Evolutionary conservation across 225 moss, liverwort and hornwort species (phyloP).

Genomic region (Marchantia polymorpha): DNA sequence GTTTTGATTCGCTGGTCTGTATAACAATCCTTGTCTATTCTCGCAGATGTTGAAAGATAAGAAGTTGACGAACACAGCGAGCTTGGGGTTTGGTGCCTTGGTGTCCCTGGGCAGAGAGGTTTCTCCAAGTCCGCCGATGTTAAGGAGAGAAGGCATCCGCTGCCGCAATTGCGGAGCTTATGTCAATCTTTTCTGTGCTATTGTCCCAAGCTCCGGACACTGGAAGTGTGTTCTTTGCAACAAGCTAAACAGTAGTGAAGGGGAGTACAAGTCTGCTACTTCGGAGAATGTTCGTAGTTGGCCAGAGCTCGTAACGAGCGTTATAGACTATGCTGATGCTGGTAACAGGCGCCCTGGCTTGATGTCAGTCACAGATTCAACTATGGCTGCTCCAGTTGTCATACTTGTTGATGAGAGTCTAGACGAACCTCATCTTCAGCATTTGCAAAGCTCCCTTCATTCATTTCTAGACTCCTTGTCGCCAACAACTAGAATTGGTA

Average conservation of each 20-base stretch:
- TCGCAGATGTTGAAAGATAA: constrained; percentile 70
- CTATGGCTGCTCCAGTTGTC: constrained; percentile 84
- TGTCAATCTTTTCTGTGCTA: constrained; percentile 77
- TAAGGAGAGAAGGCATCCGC: constrained; percentile 74
- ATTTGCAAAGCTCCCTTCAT: constrained; percentile 87
- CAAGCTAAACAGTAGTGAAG: constrained; percentile 82
- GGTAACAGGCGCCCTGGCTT: constrained; percentile 86
- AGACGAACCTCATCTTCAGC: constrained; percentile 77
- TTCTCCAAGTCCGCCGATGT: constrained; percentile 60
- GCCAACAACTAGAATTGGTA: constrained; percentile 76
- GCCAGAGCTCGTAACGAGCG: constrained; percentile 91
- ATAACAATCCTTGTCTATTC: not conserved
- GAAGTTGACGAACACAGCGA: constrained; percentile 74
- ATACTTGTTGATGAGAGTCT: constrained; percentile 86
- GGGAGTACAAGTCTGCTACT: constrained; percentile 67
- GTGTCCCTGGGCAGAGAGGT: constrained; percentile 82
- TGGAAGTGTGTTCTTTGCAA: constrained; percentile 92
- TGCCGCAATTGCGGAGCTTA: constrained; percentile 91
- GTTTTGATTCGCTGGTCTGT: too few species aligned
- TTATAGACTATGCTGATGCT: constrained; percentile 93
- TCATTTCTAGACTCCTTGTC: constrained; percentile 78
- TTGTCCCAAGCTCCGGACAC: constrained; percentile 66
- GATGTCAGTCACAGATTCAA: constrained; percentile 91
- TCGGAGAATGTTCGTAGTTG: constrained; percentile 71
- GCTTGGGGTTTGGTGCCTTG: constrained; percentile 93